These are phyloP conservation scores for Thalassiosira delicatula DNA, from an alignment of 352 stramenopile genomes.

Conservation along the genomic window DNA sequence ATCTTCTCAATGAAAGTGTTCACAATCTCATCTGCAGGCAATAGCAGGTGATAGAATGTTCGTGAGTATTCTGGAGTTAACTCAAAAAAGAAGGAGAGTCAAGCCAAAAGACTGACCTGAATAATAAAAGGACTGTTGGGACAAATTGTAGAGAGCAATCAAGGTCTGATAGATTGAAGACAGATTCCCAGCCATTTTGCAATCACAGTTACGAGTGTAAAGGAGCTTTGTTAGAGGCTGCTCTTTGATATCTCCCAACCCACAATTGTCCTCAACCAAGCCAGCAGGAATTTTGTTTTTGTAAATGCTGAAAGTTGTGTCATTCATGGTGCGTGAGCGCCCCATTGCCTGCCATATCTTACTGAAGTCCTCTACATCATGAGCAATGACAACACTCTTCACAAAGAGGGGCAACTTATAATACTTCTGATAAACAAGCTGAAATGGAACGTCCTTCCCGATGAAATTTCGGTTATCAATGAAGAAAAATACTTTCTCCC, in stretches of 20 bases:
- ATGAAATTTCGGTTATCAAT: conserved; percentile 78
- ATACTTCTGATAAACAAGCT: conserved; percentile 67
- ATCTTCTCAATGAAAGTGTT: conserved; percentile 78
- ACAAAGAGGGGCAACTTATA: conserved; percentile 67
- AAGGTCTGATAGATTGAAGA: conserved; percentile 73
- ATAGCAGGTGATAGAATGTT: conserved; percentile 1
- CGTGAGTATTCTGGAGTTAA: background rate
- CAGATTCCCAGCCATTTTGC: conserved; percentile 73
- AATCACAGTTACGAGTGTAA: conserved; percentile 72
- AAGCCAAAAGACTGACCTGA: conserved; percentile 44
- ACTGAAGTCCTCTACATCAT: conserved; percentile 75
- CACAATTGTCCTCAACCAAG: conserved; percentile 44
- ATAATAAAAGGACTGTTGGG: conserved; percentile 68
- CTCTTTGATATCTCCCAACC: conserved; percentile 63
- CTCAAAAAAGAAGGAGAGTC: conserved; percentile 1
- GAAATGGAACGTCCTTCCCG: conserved; percentile 75
- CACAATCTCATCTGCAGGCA: conserved; percentile 67
- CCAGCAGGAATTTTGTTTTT: conserved; percentile 63
- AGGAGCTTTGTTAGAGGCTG: conserved; percentile 62
- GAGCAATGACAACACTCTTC: conserved; percentile 72
- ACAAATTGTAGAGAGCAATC: conserved; percentile 71
- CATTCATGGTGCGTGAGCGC: conserved; percentile 76
- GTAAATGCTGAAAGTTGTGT: conserved; percentile 73
- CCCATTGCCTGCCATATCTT: conserved; percentile 80
- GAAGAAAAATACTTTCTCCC: conserved; percentile 73